Conservation (phyloP, 2,329 filamentous ascomycete species). For the Pseudodiploospora longispora region DNA sequence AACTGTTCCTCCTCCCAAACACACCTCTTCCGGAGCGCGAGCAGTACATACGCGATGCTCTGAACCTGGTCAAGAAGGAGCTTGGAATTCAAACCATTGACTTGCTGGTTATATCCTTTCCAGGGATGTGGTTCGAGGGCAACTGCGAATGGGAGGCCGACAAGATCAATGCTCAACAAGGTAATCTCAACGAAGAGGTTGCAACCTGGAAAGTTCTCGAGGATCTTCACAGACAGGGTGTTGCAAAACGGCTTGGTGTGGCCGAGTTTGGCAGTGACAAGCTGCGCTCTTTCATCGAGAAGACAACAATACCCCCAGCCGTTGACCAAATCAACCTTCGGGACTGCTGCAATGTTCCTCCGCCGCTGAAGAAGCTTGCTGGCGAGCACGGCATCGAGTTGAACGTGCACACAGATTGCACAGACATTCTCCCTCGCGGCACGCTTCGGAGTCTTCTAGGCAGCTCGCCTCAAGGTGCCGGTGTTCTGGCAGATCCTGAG, state of each 20-base stretch:
- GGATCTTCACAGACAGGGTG: constrained; percentile 59
- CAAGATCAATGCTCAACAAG: constrained; percentile 51
- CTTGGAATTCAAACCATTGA: constrained; percentile 70
- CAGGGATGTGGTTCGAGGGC: constrained; percentile 86
- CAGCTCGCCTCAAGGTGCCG: constrained; percentile 61
- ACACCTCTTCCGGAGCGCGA: constrained; percentile 57
- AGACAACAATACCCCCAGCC: constrained; percentile 62
- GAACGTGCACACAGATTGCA: constrained; percentile 89
- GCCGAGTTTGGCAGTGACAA: constrained; percentile 87
- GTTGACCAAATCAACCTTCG: constrained; percentile 96
- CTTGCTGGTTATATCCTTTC: constrained; percentile 86
- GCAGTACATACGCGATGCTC: constrained; percentile 66
- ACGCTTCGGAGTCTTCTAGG: constrained; percentile 80
- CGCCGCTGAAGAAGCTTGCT: constrained; percentile 76
- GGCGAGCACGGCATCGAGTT: constrained; percentile 77
- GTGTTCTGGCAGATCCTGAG: constrained; percentile 59
- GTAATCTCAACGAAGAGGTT: constrained; percentile 59
- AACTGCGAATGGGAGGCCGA: constrained; percentile 76
- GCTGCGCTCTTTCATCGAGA: constrained; percentile 65
- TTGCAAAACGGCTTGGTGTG: constrained; percentile 70
- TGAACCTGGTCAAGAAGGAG: constrained; percentile 73
- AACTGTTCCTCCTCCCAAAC: constrained; percentile 83
- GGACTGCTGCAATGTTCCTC: constrained; percentile 93
- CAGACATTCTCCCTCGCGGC: constrained; percentile 78
- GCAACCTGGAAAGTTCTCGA: constrained; percentile 67